A percentile compares a stretch with the other conserved stretches of the same genome.
Conservation (phyloP, 352 stramenopile genomes). For the Pythium dissimile region DNA sequence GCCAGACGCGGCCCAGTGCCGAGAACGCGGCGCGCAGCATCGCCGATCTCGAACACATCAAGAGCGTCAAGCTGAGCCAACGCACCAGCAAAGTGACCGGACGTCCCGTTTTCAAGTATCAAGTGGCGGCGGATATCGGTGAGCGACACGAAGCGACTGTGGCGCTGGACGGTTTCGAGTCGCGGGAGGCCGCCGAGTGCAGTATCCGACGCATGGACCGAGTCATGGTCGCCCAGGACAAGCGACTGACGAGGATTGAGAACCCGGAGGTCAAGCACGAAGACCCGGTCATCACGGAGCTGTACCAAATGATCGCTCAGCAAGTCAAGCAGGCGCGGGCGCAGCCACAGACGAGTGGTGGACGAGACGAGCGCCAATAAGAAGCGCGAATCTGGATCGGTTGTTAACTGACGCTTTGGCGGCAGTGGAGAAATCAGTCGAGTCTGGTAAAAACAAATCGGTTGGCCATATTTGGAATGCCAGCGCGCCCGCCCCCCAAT, state of each 20-base stretch:
- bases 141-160: slow-evolving; percentile 13
- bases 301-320: slow-evolving; percentile 12
- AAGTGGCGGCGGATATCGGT: slow-evolving; percentile 11
- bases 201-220: slow-evolving; percentile 8
- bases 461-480: not conserved
- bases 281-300: slow-evolving; percentile 18
- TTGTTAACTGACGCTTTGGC: not conserved
- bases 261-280: slow-evolving; percentile 10
- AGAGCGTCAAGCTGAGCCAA: slow-evolving; percentile 9
- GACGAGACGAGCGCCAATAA: not conserved
- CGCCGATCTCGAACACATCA: not conserved
- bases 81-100: slow-evolving; percentile 16
- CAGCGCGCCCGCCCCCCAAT: too few species aligned
- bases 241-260: not conserved
- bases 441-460: not conserved
- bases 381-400: too few species aligned
- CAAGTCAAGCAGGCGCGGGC: slow-evolving; percentile 14
- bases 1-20: not conserved
- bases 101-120: slow-evolving; percentile 12
- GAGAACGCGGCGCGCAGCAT: not conserved
- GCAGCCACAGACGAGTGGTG: not conserved
- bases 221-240: not conserved
- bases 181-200: not conserved
- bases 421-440: not conserved
- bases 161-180: slow-evolving; percentile 16